These are phyloP conservation scores for Coemansia sp. DNA, from an alignment of 192 early-diverging fungal genomes.

Conservation along the genomic window DNA sequence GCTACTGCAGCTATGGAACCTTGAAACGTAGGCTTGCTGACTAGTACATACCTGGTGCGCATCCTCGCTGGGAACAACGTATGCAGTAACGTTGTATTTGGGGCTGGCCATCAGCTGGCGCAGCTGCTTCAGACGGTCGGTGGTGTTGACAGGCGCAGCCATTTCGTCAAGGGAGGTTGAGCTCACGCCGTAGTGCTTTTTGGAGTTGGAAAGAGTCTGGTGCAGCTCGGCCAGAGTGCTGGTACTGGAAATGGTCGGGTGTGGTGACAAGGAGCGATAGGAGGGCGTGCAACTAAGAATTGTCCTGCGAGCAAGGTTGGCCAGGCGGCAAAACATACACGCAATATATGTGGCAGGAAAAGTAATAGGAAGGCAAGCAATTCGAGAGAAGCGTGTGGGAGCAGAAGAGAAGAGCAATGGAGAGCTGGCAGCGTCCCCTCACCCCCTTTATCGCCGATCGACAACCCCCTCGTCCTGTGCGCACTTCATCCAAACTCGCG, in stretches of 20 bases:
- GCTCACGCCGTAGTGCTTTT: slow-evolving; percentile 1
- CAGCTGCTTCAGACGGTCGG: slow-evolving; percentile 53
- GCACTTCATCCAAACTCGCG: too few species aligned
- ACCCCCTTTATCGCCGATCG: too few species aligned
- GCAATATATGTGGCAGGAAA: too few species aligned
- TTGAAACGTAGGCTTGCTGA: too few species aligned
- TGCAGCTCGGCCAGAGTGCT: slow-evolving; percentile 12
- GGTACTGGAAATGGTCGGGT: slow-evolving; percentile 3
- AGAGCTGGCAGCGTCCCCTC: neutral
- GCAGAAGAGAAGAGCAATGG: neutral
- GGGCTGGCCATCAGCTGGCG: slow-evolving; percentile 58
- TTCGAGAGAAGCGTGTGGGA: neutral
- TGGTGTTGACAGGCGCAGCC: slow-evolving; percentile 48
- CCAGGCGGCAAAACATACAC: slow-evolving; percentile 30
- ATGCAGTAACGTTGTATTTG: slow-evolving; percentile 55
- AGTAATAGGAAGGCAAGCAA: neutral
- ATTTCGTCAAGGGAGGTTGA: slow-evolving; percentile 6
- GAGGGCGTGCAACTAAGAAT: slow-evolving; percentile 20
- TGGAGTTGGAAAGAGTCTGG: neutral
- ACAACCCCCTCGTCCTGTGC: too few species aligned
- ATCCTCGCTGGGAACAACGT: slow-evolving; percentile 91
- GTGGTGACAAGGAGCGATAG: neutral
- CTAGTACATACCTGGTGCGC: slow-evolving; percentile 75
- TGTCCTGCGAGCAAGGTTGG: slow-evolving; percentile 21
- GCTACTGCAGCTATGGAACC: too few species aligned